Evolutionary conservation across 495 filamentous ascomycete genomes (phyloP), one percentile per base, ranked within the genome.

Genomic region (Tirmania nivea): DNA sequence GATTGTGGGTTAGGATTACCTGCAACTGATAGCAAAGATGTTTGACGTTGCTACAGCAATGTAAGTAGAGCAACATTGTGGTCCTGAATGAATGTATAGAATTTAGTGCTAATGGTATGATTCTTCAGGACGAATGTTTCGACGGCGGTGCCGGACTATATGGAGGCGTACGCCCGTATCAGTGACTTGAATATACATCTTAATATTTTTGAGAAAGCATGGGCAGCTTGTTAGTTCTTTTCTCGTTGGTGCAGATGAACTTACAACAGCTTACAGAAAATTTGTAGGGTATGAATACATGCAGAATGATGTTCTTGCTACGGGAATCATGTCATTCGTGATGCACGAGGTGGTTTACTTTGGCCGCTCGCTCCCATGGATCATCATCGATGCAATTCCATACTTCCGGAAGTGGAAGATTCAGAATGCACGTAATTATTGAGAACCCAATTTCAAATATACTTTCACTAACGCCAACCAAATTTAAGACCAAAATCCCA

Each of bases 311-410:
- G 79, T 82, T 49, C 79, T 96, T 36, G 89, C 89, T 50, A 96
- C 89, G 12, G 89, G 88, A 37, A 88, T 96, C 70, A 82, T 95
- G 83, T 93, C 85, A 50, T 96, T 96, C 68, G 65, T 81, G 54
- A 89, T 95, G 81, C 89, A 96, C 69, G 89, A 96, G 67, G 20
- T 79, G 19, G 77, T 96, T 55, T 96, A 96, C 72, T 96, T 96
- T 63, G 90, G 89, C 53, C 75, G 89, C 34, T 88, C 83, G 49
- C 61, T 95, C 34, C 89, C 89, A 0, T 96, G 89, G 84, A 84
- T 94, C 60, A 78, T 95, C 55, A 89, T 95, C 67, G 89, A 93
- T 66, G 72, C 71, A 50, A 79, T 94, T 54, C 84, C 86, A 10
- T 79, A 78, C 53, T 84, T 95, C 70, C 84, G 86, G 66, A 79